phyloP scores from a whole-genome alignment of 148 eudicot species.

The Polygonum aviculare region DNA sequence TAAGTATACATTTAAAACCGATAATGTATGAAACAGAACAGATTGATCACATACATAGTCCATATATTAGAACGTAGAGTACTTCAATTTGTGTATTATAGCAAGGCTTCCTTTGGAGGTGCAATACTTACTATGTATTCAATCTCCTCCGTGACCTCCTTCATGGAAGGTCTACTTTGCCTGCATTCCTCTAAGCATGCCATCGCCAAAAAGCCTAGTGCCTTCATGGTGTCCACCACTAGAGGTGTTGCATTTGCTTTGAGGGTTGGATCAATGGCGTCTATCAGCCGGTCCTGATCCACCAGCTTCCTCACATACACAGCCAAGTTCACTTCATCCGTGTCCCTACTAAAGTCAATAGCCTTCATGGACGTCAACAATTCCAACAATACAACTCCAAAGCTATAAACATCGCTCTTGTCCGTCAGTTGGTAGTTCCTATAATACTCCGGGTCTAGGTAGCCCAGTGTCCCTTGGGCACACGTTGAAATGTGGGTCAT shows the following conservation, averaged over 20 bases:
- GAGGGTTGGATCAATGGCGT: slow-evolving; percentile 45
- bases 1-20: too few species aligned
- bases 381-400: slow-evolving; percentile 78
- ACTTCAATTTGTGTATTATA: too few species aligned
- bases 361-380: slow-evolving; percentile 76
- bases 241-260: slow-evolving; percentile 42
- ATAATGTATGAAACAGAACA: too few species aligned
- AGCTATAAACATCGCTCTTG: slow-evolving; percentile 80
- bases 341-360: slow-evolving; percentile 54
- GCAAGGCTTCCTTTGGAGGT: too few species aligned
- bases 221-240: slow-evolving; percentile 75
- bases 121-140: slow-evolving; percentile 34
- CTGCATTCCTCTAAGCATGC: slow-evolving; percentile 73
- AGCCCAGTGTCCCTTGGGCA: slow-evolving; percentile 84
- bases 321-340: slow-evolving; percentile 82
- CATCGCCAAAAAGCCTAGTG: slow-evolving; percentile 61
- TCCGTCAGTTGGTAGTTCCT: slow-evolving; percentile 76
- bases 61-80: too few species aligned
- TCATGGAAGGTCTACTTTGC: slow-evolving; percentile 80
- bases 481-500: slow-evolving; percentile 79
- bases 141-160: slow-evolving; percentile 67
- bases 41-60: too few species aligned
- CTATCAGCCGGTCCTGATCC: slow-evolving; percentile 60
- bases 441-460: slow-evolving; percentile 80
- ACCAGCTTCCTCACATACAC: slow-evolving; percentile 68